phyloP scores from a whole-genome alignment of 2,329 filamentous ascomycete species.

The Knufia petricola region DNA sequence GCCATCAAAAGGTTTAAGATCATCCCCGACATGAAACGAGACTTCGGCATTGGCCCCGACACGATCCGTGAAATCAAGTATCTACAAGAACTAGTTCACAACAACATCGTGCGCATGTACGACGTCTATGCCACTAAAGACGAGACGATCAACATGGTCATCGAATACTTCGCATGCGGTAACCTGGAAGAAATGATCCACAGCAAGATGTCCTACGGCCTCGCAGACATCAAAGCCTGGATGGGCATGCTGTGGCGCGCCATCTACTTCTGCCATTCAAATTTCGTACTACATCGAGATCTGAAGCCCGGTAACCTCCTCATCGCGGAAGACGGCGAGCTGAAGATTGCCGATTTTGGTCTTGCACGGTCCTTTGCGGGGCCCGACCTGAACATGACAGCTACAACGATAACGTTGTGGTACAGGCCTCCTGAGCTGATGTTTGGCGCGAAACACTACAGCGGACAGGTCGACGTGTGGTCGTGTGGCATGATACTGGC shows the following conservation, averaged over 20 bases:
- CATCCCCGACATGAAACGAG: slow-evolving; percentile 47
- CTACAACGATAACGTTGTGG: slow-evolving; percentile 92
- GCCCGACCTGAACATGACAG: slow-evolving; percentile 79
- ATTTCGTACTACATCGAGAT: slow-evolving; percentile 87
- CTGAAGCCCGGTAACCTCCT: slow-evolving; percentile 98
- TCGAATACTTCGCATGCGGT: slow-evolving; percentile 87
- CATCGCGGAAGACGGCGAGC: slow-evolving; percentile 81
- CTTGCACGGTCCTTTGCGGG: slow-evolving; percentile 83
- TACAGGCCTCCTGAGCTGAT: slow-evolving; percentile 91
- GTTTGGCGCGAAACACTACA: slow-evolving; percentile 82
- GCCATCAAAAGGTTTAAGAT: slow-evolving; percentile 54
- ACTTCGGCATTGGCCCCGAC: slow-evolving; percentile 86
- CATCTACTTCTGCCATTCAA: slow-evolving; percentile 94
- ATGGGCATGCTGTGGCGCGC: slow-evolving; percentile 93
- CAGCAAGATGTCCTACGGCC: slow-evolving; percentile 69
- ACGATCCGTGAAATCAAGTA: slow-evolving; percentile 93
- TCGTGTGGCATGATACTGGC: slow-evolving; percentile 87
- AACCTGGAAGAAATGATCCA: slow-evolving; percentile 94
- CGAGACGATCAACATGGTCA: slow-evolving; percentile 89
- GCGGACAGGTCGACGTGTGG: slow-evolving; percentile 88
- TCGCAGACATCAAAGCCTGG: slow-evolving; percentile 93
- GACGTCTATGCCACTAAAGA: slow-evolving; percentile 84
- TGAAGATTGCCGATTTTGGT: slow-evolving; percentile 97
- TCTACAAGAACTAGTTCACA: slow-evolving; percentile 85
- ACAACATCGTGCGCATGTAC: slow-evolving; percentile 87